Evolutionary conservation across 495 filamentous ascomycete genomes (phyloP).

Genomic region (Penicillium simplicissimum): DNA sequence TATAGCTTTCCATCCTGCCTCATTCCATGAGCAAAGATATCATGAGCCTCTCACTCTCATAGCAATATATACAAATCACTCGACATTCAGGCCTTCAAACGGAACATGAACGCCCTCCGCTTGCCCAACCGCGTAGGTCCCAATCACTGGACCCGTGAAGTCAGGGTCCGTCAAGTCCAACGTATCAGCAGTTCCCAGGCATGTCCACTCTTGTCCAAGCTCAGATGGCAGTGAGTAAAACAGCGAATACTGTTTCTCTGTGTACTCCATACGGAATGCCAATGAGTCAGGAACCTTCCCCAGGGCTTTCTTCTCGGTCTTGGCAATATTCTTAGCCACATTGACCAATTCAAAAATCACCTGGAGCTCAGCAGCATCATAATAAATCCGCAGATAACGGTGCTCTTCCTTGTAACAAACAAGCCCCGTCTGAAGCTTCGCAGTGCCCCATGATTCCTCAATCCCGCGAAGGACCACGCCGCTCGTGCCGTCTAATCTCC

Average conservation of each 20-base stretch:
- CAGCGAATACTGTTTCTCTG: neutral
- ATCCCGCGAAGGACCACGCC: neutral
- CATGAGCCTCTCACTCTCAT: too few relatives aligned
- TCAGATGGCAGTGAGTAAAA: neutral
- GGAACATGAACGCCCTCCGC: neutral
- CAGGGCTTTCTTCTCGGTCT: neutral
- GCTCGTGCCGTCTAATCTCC: neutral
- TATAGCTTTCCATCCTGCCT: too few relatives aligned
- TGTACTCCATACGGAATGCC: slow-evolving; percentile 1
- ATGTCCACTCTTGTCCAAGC: neutral
- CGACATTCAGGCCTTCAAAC: neutral
- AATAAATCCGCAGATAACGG: neutral
- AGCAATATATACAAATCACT: neutral
- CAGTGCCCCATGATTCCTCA: neutral
- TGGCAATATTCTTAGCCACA: neutral
- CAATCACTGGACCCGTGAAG: neutral
- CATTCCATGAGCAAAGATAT: too few relatives aligned
- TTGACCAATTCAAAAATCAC: neutral
- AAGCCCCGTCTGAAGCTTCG: neutral
- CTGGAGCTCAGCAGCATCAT: neutral
- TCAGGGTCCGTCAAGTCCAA: slow-evolving; percentile 1
- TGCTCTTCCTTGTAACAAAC: slow-evolving; percentile 2
- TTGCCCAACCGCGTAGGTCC: neutral
- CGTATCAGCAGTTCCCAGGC: neutral
- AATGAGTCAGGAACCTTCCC: neutral